A percentile compares a stretch with the other conserved stretches of the same genome.
Conservation (phyloP, 1,139 yeast species). For the Kodamaea arcana region DNA sequence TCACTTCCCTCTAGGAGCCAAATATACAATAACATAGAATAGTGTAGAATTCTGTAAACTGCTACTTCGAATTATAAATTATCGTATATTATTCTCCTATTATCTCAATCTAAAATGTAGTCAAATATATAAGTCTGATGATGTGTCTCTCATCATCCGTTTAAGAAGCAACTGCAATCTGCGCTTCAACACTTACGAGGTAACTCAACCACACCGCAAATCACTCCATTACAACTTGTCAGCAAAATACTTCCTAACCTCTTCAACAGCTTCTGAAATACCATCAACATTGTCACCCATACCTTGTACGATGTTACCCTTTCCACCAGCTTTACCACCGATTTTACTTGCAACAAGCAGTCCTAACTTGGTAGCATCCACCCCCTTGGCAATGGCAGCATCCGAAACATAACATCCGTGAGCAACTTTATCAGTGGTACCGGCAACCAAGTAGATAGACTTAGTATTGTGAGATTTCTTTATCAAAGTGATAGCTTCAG, state of each 20-base stretch:
- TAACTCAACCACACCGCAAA: no score
- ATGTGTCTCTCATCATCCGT: no score
- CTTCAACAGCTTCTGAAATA: constrained; percentile 67
- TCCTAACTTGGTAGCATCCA: constrained; percentile 75
- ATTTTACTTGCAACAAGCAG: constrained; percentile 63
- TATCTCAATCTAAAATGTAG: no score
- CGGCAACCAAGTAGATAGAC: constrained; percentile 80
- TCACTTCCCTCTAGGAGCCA: no score
- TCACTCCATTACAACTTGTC: constrained; percentile 45
- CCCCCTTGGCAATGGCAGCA: constrained; percentile 64
- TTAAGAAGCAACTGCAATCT: no score
- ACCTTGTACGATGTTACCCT: constrained; percentile 95
- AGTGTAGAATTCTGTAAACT: no score
- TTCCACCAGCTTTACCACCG: constrained; percentile 99
- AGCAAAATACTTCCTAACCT: constrained; percentile 54
- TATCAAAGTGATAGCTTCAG: constrained; percentile 84
- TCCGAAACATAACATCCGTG: constrained; percentile 90
- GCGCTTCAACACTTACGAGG: no score
- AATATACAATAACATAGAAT: no score
- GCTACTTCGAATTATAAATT: no score
- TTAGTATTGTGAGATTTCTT: constrained; percentile 75
- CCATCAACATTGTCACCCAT: constrained; percentile 82
- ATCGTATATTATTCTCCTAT: no score
- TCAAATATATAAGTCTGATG: no score
- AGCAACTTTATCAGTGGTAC: constrained; percentile 75